These are phyloP conservation scores for Dactylellina drechsleri DNA, from an alignment of 2,329 filamentous ascomycete species.

Conservation along the genomic window DNA sequence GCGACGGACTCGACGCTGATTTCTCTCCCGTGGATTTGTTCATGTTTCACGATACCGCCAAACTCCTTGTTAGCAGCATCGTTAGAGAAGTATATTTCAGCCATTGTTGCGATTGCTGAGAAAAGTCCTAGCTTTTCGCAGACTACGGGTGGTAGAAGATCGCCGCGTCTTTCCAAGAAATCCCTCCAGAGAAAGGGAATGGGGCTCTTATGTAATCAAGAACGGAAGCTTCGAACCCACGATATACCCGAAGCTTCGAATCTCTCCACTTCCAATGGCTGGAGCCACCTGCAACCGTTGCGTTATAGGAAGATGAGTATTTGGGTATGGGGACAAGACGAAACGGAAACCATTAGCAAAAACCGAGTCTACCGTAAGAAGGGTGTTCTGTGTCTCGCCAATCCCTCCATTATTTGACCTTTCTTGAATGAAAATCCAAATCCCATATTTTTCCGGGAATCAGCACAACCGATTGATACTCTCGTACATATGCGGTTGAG, in stretches of 20 bases:
- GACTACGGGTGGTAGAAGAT: constrained; percentile 45
- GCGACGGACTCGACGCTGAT: constrained; percentile 51
- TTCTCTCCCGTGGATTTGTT: constrained; percentile 48
- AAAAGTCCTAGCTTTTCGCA: constrained; percentile 52
- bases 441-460: constrained; percentile 47
- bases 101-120: constrained; percentile 46
- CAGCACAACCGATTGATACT: constrained; percentile 4
- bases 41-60: constrained; percentile 51
- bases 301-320: constrained; percentile 16
- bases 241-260: constrained; percentile 29
- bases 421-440: constrained; percentile 23
- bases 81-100: constrained; percentile 44
- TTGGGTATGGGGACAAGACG: constrained; percentile 9
- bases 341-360: background rate
- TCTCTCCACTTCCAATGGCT: constrained; percentile 49
- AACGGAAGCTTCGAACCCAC: constrained; percentile 13
- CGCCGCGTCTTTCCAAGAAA: constrained; percentile 48
- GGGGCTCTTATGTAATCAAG: constrained; percentile 47
- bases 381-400: constrained; percentile 42
- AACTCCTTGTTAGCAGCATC: constrained; percentile 53
- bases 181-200: constrained; percentile 29
- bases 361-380: background rate
- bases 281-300: constrained; percentile 32
- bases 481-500: constrained; percentile 20
- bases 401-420: constrained; percentile 42